phyloP scores from a whole-genome alignment of 306 rosid genomes.

The Dicorynia guianensis region DNA sequence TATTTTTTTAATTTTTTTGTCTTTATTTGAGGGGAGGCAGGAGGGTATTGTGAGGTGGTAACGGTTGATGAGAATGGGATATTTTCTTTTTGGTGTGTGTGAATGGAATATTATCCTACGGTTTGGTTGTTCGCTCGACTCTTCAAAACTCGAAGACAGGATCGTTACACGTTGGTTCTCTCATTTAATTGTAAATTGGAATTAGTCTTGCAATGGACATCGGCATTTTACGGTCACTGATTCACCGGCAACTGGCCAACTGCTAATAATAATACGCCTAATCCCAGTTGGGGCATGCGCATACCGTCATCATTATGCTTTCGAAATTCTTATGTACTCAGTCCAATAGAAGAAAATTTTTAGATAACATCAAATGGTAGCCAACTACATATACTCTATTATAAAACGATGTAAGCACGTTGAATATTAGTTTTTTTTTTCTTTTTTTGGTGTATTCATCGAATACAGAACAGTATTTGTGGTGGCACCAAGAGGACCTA shows the following conservation, averaged over 20 bases:
- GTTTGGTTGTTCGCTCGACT: no score
- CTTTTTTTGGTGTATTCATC: background rate
- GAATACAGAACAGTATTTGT: background rate
- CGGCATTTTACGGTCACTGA: background rate
- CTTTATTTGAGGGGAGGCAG: no score
- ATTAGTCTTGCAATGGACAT: slow-evolving; percentile 11
- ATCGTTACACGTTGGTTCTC: background rate
- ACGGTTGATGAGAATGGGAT: no score
- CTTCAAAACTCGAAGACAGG: background rate
- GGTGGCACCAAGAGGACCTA: background rate
- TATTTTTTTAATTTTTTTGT: no score
- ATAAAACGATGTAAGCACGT: background rate
- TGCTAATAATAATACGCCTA: background rate
- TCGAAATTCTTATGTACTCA: no score
- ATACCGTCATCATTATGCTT: background rate
- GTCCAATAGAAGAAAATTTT: no score
- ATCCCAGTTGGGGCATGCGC: slow-evolving; percentile 1
- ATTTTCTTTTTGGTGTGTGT: no score
- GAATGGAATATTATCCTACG: no score
- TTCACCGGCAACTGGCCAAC: background rate
- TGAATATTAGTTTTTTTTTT: background rate
- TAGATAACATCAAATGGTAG: no score
- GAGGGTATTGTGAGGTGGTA: no score
- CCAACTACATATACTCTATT: background rate
- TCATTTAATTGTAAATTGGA: slow-evolving; percentile 22